Evolutionary conservation across 2,329 filamentous ascomycete genomes (phyloP).

Genomic region (Pseudomassariella vexata): DNA sequence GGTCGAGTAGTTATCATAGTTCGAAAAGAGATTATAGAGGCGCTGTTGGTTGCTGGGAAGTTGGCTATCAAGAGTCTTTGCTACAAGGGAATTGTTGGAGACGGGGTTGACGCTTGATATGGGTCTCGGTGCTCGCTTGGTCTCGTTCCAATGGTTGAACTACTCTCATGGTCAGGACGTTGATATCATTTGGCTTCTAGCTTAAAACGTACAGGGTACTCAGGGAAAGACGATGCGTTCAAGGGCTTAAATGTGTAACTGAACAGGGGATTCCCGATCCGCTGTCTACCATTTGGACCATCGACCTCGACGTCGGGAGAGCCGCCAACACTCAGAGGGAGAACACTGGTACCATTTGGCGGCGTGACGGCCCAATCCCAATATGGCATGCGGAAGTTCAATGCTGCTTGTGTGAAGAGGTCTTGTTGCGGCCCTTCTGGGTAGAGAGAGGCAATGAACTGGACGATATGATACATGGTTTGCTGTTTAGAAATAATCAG

Average conservation of each 20-base stretch:
- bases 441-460: slow-evolving; percentile 25
- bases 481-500: slow-evolving; percentile 33
- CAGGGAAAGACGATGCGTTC: slow-evolving; percentile 50
- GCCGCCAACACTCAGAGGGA: slow-evolving; percentile 41
- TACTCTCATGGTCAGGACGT: slow-evolving; percentile 23
- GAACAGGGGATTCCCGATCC: slow-evolving; percentile 57
- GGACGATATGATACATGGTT: slow-evolving; percentile 25
- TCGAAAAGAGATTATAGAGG: slow-evolving; percentile 62
- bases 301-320: slow-evolving; percentile 38
- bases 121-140: slow-evolving; percentile 49
- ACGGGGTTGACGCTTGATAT: slow-evolving; percentile 31
- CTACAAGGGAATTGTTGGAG: slow-evolving; percentile 57
- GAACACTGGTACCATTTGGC: slow-evolving; percentile 38
- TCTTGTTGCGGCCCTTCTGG: slow-evolving; percentile 37
- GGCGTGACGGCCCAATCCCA: slow-evolving; percentile 53
- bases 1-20: slow-evolving; percentile 60
- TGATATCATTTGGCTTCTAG: background rate
- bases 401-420: slow-evolving; percentile 45
- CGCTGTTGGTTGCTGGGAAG: slow-evolving; percentile 53
- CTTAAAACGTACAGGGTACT: slow-evolving; percentile 48
- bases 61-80: slow-evolving; percentile 44
- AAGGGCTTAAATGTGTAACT: slow-evolving; percentile 56
- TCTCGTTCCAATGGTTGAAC: slow-evolving; percentile 55
- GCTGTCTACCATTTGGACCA: slow-evolving; percentile 49
- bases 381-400: slow-evolving; percentile 49